Evolutionary conservation across 2,329 filamentous ascomycete species (phyloP).

Genomic region (Aspergillus brunneoviolaceus): DNA sequence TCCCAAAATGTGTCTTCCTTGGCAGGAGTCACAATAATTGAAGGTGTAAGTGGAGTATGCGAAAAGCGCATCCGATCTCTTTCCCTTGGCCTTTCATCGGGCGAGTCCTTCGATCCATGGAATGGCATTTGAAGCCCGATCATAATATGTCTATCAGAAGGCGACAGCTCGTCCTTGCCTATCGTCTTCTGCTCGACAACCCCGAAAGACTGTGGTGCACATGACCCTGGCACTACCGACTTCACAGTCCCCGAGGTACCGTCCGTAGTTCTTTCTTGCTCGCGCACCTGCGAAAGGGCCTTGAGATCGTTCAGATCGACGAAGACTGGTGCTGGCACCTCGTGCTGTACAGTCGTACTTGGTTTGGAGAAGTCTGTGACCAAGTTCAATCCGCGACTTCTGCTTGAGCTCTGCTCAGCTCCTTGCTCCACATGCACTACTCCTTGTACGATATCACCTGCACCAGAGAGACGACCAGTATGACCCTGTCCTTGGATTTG

Average conservation of each 20-base stretch:
- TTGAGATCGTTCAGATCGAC: constrained; percentile 42
- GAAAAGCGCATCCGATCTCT: constrained; percentile 30
- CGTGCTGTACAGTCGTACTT: constrained; percentile 14
- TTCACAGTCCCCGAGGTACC: constrained; percentile 22
- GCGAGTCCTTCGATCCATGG: constrained; percentile 27
- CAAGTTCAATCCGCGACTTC: constrained; percentile 43
- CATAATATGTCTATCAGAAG: constrained; percentile 46
- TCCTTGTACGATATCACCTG: background rate
- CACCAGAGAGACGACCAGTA: constrained; percentile 13
- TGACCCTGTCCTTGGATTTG: constrained; percentile 7
- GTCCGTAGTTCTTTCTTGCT: constrained; percentile 31
- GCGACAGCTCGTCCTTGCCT: constrained; percentile 40
- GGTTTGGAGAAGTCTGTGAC: constrained; percentile 41
- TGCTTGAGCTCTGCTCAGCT: constrained; percentile 25
- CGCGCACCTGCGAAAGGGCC: constrained; percentile 33
- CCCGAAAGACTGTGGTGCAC: constrained; percentile 20
- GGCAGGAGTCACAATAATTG: constrained; percentile 49
- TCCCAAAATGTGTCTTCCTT: constrained; percentile 41
- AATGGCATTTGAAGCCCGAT: constrained; percentile 47
- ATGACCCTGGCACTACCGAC: constrained; percentile 17
- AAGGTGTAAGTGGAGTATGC: constrained; percentile 44
- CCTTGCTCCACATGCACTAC: background rate
- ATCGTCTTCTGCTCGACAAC: constrained; percentile 25
- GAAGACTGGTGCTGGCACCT: constrained; percentile 23
- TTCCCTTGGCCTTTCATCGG: constrained; percentile 23